phyloP scores from a whole-genome alignment of 352 stramenopile species.

The Globisporangium acanthophoron region DNA sequence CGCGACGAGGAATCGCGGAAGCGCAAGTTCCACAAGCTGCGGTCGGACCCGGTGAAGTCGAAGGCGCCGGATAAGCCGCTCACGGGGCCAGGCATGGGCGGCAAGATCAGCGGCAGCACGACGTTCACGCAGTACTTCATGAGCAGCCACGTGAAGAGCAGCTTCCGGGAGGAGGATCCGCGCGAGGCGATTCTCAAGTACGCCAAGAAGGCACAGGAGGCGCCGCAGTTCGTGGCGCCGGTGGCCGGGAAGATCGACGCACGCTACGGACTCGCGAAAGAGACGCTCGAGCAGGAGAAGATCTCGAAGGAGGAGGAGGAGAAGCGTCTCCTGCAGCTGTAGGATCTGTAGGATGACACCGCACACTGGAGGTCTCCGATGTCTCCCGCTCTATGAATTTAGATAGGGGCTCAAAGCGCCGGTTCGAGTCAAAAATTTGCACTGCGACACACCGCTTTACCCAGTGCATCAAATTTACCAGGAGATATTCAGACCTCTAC shows the following conservation, averaged over 20 bases:
- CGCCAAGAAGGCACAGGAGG: conserved; percentile 61
- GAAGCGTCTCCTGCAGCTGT: conserved; percentile 61
- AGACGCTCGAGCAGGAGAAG: conserved; percentile 80
- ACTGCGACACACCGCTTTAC: background rate
- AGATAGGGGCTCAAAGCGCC: background rate
- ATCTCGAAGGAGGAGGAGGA: conserved; percentile 74
- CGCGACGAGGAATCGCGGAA: conserved; percentile 58
- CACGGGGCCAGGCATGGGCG: conserved; percentile 69
- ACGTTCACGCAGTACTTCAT: conserved; percentile 88
- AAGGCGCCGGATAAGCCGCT: conserved; percentile 73
- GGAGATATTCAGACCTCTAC: background rate
- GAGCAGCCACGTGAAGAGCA: conserved; percentile 82
- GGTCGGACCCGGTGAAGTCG: conserved; percentile 63
- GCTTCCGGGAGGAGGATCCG: conserved; percentile 81
- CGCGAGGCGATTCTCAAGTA: conserved; percentile 86
- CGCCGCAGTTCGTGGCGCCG: conserved; percentile 63
- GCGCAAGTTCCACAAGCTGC: conserved; percentile 69
- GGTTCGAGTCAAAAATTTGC: no score
- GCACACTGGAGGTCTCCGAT: no score
- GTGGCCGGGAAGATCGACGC: conserved; percentile 58
- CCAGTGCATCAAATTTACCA: background rate
- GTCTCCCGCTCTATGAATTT: background rate
- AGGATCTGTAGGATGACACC: conserved; percentile 3
- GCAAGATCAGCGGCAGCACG: conserved; percentile 73
- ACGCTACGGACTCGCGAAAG: conserved; percentile 63